Conservation (phyloP, 331 rosid species). For the Pyrus hybrid region DNA sequence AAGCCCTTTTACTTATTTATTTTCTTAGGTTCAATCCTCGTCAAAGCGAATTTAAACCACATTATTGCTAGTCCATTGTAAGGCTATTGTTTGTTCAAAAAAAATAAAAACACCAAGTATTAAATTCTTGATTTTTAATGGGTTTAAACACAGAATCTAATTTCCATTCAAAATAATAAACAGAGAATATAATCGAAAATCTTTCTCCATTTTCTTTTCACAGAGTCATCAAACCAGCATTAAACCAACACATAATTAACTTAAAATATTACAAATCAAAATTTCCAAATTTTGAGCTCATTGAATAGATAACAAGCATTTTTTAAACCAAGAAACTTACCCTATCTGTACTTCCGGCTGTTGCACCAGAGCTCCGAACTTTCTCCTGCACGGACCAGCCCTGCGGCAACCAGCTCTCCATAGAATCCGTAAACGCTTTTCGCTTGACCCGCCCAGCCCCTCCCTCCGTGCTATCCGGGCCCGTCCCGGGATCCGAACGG, state of each 20-base stretch:
- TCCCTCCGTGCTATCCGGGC: not conserved
- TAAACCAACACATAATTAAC: not conserved
- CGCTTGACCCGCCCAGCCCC: conserved; percentile 5
- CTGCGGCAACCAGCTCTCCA: conserved; percentile 38
- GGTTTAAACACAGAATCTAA: not conserved
- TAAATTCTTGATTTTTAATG: not conserved
- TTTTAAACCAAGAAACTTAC: conserved; percentile 10
- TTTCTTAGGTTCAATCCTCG: too few species aligned
- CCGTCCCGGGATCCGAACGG: not conserved
- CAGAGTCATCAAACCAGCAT: not conserved
- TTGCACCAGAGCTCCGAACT: conserved; percentile 47
- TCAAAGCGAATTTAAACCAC: too few species aligned
- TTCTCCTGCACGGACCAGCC: conserved; percentile 35
- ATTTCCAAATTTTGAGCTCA: not conserved
- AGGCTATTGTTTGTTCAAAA: too few species aligned
- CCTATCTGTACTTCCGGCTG: conserved; percentile 45
- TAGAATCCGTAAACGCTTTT: conserved; percentile 1
- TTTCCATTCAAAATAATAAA: not conserved
- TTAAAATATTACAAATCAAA: not conserved
- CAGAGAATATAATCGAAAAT: not conserved
- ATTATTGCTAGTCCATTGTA: too few species aligned
- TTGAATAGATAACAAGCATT: not conserved
- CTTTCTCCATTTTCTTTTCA: not conserved
- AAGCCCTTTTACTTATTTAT: not conserved
- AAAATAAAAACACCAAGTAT: not conserved